These are phyloP conservation scores for Dictyostelium capitatum DNA, from an alignment of 78 protist species.

Conservation along the genomic window DNA sequence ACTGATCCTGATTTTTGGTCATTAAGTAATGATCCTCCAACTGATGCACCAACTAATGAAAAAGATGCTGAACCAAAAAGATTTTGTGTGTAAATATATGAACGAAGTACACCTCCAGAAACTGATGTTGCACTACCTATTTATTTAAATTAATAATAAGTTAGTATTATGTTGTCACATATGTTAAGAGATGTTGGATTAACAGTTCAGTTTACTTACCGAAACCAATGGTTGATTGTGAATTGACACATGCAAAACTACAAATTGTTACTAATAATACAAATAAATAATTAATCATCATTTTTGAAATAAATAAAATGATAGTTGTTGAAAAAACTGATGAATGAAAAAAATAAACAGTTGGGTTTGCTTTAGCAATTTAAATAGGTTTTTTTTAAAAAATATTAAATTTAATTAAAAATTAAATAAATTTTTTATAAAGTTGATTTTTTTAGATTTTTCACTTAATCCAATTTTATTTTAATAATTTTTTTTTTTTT, in stretches of 20 bases:
- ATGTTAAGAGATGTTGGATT: too few species aligned
- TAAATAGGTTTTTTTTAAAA: too few species aligned
- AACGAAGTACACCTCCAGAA: not conserved
- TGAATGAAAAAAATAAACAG: too few species aligned
- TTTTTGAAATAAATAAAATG: constrained; percentile 4
- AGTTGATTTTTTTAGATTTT: too few species aligned
- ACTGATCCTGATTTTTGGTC: not conserved
- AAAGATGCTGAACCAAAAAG: not conserved
- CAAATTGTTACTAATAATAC: not conserved
- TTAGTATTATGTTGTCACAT: too few species aligned
- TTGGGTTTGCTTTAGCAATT: too few species aligned
- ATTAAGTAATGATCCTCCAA: constrained; percentile 3
- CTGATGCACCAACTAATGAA: not conserved
- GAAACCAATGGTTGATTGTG: not conserved
- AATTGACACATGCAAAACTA: not conserved
- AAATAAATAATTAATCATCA: constrained; percentile 1
- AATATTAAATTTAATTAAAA: too few species aligned
- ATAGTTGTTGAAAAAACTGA: too few species aligned
- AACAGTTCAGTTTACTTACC: too few species aligned
- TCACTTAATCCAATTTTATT: too few species aligned
- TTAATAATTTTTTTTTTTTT: too few species aligned
- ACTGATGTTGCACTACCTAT: constrained; percentile 2
- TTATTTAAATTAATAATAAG: not conserved
- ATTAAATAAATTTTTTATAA: too few species aligned
- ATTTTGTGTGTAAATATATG: not conserved